Conservation (phyloP, 805 yeast genomes). For the Zygosaccharomyces bailii region DNA sequence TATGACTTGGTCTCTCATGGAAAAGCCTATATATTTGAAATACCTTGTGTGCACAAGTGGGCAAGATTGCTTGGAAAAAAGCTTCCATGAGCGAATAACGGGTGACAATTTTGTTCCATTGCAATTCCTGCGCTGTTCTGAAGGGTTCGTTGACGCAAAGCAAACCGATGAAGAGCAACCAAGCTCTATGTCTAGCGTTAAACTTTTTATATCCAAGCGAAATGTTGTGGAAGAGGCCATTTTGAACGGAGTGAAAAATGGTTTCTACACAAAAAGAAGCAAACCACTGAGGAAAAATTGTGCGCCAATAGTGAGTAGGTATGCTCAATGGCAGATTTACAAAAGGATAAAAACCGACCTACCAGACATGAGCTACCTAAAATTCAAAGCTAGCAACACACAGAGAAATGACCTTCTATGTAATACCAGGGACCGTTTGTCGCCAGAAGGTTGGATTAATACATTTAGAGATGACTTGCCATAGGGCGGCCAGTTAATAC, state of each 20-base stretch:
- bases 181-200: conserved; percentile 21
- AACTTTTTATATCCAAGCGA: conserved; percentile 13
- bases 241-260: conserved; percentile 60
- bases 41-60: conserved; percentile 48
- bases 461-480: conserved; percentile 45
- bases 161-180: conserved; percentile 17
- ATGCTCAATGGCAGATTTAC: conserved; percentile 27
- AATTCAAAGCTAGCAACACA: conserved; percentile 30
- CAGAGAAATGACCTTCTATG: conserved; percentile 35
- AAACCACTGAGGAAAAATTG: conserved; percentile 45
- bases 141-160: conserved; percentile 22
- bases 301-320: conserved; percentile 26
- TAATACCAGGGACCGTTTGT: conserved; percentile 25
- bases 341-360: conserved; percentile 6
- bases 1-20: conserved; percentile 40
- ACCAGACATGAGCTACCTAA: conserved; percentile 28
- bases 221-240: conserved; percentile 35
- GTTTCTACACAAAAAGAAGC: conserved; percentile 44
- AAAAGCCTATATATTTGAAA: conserved; percentile 35
- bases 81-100: conserved; percentile 17
- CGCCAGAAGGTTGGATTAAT: conserved; percentile 46
- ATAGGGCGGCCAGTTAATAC: not conserved
- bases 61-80: conserved; percentile 10
- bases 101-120: conserved; percentile 1
- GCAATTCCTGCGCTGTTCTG: conserved; percentile 14